These are phyloP conservation scores for Panicum miliaceum DNA, from an alignment of 176 grass and related monocot genomes.

Conservation along the genomic window DNA sequence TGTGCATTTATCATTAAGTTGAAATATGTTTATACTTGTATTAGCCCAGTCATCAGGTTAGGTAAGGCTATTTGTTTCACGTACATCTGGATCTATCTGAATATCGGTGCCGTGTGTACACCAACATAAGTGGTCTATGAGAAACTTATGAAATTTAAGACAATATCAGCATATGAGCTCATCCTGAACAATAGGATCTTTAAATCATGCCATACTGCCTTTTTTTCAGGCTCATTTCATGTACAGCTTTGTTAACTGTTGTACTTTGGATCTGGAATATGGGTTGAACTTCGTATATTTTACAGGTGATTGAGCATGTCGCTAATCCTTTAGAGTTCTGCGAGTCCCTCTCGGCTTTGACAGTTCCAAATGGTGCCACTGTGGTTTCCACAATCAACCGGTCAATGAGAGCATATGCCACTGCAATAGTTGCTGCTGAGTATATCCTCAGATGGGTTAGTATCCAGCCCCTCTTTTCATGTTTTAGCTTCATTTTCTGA, in stretches of 20 bases:
- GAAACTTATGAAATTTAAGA: background rate
- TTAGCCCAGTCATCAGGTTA: background rate
- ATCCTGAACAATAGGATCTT: constrained; percentile 20
- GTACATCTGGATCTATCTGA: constrained; percentile 1
- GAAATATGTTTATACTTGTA: background rate
- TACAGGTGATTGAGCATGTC: constrained; percentile 97
- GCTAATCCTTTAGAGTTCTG: constrained; percentile 81
- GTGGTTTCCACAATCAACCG: constrained; percentile 95
- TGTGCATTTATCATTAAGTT: background rate
- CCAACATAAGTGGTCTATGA: background rate
- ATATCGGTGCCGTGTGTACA: background rate
- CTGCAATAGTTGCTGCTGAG: constrained; percentile 85
- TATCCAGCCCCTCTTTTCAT: constrained; percentile 8
- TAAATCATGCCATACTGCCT: background rate
- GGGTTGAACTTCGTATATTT: constrained; percentile 37
- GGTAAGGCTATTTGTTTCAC: background rate
- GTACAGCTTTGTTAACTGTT: constrained; percentile 19
- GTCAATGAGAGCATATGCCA: constrained; percentile 88
- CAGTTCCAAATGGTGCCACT: constrained; percentile 68
- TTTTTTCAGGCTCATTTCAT: background rate
- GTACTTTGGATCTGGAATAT: constrained; percentile 21
- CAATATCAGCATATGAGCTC: constrained; percentile 26
- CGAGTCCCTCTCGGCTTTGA: constrained; percentile 72
- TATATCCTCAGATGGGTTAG: constrained; percentile 95
- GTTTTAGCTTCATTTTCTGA: constrained; percentile 18